phyloP scores from a whole-genome alignment of 768 basidiomycete genomes.

The Boletus coccyginus region DNA sequence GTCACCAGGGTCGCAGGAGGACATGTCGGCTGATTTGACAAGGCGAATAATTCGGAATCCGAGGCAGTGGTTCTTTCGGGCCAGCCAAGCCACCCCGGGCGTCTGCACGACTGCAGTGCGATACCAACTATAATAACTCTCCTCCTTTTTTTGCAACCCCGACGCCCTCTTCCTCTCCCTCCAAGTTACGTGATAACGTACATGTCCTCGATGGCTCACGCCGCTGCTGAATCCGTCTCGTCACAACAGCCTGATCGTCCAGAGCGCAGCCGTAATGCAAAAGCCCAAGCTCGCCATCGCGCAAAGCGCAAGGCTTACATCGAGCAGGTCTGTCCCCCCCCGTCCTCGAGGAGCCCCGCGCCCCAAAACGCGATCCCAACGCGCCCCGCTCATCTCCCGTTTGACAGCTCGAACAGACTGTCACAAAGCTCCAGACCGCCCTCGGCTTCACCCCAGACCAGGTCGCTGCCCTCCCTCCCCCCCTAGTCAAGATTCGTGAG shows the following conservation, averaged over 20 bases:
- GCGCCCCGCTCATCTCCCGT: neutral
- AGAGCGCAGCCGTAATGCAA: slow-evolving; percentile 84
- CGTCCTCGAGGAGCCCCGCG: slow-evolving; percentile 8
- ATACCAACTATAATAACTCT: slow-evolving; percentile 36
- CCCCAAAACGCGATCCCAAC: slow-evolving; percentile 6
- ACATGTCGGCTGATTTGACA: slow-evolving; percentile 37
- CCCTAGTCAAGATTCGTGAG: slow-evolving; percentile 73
- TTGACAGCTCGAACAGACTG: slow-evolving; percentile 75
- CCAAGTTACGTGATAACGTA: slow-evolving; percentile 43
- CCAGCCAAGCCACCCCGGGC: slow-evolving; percentile 19
- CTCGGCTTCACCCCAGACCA: slow-evolving; percentile 74
- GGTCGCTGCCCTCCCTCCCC: slow-evolving; percentile 68
- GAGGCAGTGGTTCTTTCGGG: slow-evolving; percentile 32
- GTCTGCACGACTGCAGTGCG: slow-evolving; percentile 22
- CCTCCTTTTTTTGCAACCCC: slow-evolving; percentile 45
- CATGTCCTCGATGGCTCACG: slow-evolving; percentile 57
- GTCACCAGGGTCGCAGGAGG: slow-evolving; percentile 35
- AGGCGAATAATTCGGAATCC: slow-evolving; percentile 52
- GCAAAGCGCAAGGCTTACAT: slow-evolving; percentile 94
- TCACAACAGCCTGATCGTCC: slow-evolving; percentile 55
- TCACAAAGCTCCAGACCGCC: slow-evolving; percentile 78
- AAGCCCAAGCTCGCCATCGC: slow-evolving; percentile 86
- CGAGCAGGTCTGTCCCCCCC: slow-evolving; percentile 59
- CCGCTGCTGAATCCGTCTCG: slow-evolving; percentile 43
- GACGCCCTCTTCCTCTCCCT: slow-evolving; percentile 41